Conservation (phyloP, 2,329 filamentous ascomycete genomes). For the Biscogniauxia sp. region DNA sequence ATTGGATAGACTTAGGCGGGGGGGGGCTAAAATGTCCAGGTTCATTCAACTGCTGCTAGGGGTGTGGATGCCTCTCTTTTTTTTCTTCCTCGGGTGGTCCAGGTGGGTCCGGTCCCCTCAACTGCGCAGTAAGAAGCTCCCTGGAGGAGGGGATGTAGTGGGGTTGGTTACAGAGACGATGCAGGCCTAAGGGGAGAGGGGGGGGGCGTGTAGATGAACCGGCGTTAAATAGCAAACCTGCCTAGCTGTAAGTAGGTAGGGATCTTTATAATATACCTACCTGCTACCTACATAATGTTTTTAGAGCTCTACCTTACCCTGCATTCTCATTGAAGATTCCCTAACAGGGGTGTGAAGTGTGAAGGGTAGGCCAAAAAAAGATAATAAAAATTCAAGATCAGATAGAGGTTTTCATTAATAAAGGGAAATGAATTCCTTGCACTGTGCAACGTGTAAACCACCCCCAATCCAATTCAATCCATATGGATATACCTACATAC, state of each 20-base stretch:
- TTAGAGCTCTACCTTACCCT: not conserved
- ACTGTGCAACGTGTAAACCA: not conserved
- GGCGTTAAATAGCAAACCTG: constrained; percentile 18
- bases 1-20: not conserved
- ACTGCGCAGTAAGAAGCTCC: not conserved
- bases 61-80: not conserved
- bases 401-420: not conserved
- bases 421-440: not conserved
- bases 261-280: not conserved
- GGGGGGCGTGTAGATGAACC: constrained; percentile 17
- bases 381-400: not conserved
- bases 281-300: not conserved
- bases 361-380: not conserved
- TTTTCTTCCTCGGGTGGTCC: not conserved
- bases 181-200: not conserved
- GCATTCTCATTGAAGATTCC: not conserved
- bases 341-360: not conserved
- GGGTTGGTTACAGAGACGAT: constrained; percentile 6
- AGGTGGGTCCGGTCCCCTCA: not conserved
- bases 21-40: not conserved
- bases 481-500: not conserved
- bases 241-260: not conserved
- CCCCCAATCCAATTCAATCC: not conserved
- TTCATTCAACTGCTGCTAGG: not conserved
- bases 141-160: not conserved